These are phyloP conservation scores for Pisolithus tinctorius DNA, from an alignment of 768 basidiomycete genomes.

Conservation along the genomic window DNA sequence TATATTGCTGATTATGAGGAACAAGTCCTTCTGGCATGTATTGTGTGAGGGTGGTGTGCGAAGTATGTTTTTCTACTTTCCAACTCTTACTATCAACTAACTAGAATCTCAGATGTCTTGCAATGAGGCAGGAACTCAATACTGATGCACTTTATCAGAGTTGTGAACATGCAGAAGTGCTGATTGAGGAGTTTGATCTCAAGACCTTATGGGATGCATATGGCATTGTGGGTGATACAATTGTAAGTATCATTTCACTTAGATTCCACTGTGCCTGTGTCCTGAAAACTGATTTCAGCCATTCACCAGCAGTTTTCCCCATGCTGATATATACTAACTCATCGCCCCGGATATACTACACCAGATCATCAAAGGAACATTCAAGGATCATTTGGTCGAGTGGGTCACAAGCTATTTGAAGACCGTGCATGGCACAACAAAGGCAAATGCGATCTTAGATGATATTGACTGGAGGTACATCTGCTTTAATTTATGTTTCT, in stretches of 20 bases:
- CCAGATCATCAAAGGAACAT: slow-evolving; percentile 36
- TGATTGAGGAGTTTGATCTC: background rate
- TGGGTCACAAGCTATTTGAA: slow-evolving; percentile 30
- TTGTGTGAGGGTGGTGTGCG: slow-evolving; percentile 30
- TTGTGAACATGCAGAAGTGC: background rate
- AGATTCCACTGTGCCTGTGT: background rate
- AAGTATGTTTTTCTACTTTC: background rate
- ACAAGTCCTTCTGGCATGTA: slow-evolving; percentile 25
- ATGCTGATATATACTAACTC: slow-evolving; percentile 12
- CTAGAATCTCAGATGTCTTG: background rate
- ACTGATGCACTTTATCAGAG: background rate
- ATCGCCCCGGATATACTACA: slow-evolving; percentile 14
- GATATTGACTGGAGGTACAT: slow-evolving; percentile 31
- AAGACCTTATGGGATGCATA: slow-evolving; percentile 20
- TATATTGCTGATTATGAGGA: slow-evolving; percentile 36
- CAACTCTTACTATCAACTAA: background rate
- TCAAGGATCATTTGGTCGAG: slow-evolving; percentile 35
- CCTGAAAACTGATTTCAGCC: slow-evolving; percentile 14
- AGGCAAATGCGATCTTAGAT: slow-evolving; percentile 23
- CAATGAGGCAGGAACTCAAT: background rate
- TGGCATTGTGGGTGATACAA: slow-evolving; percentile 19
- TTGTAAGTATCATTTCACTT: slow-evolving; percentile 10
- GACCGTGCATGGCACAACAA: slow-evolving; percentile 6
- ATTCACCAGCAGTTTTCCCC: slow-evolving; percentile 28
- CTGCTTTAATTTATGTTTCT: background rate